Percentiles rank a stretch among this genome's conserved stretches.
These are phyloP conservation scores for Babesia caballi DNA, from an alignment of 169 alveolate species.

Conservation along the genomic window DNA sequence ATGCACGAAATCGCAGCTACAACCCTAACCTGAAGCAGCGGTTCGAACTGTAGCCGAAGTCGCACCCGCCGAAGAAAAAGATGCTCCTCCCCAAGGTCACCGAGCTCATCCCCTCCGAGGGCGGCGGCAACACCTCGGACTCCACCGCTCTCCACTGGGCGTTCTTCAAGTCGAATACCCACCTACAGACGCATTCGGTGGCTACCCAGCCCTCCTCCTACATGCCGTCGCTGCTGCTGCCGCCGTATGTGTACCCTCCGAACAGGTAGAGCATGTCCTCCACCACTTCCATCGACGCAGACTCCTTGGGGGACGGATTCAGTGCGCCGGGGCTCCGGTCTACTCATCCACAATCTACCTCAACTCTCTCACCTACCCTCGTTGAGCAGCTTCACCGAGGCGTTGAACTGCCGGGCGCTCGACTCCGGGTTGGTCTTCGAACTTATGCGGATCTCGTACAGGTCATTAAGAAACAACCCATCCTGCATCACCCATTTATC, in stretches of 20 bases:
- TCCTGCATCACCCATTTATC: slow-evolving; percentile 6
- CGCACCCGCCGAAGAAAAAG: slow-evolving; percentile 62
- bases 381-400: slow-evolving; percentile 42
- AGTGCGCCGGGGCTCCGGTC: slow-evolving; percentile 3
- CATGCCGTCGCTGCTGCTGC: slow-evolving; percentile 57
- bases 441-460: slow-evolving; percentile 40
- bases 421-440: slow-evolving; percentile 33
- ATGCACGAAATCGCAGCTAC: not conserved
- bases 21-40: slow-evolving; percentile 51
- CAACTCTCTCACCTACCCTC: not conserved
- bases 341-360: not conserved
- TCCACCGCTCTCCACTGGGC: slow-evolving; percentile 34
- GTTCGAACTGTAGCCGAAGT: slow-evolving; percentile 45
- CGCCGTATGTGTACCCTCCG: slow-evolving; percentile 64
- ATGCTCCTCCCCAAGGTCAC: slow-evolving; percentile 59
- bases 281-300: slow-evolving; percentile 35
- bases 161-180: slow-evolving; percentile 37
- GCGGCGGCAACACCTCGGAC: slow-evolving; percentile 45
- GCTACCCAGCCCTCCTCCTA: not conserved
- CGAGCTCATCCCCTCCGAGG: slow-evolving; percentile 48
- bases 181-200: slow-evolving; percentile 4
- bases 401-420: slow-evolving; percentile 2
- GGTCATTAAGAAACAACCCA: slow-evolving; percentile 50
- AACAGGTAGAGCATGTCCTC: slow-evolving; percentile 45
- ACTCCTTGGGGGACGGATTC: slow-evolving; percentile 64